Conservation (phyloP, 192 early-diverging fungal species). For the Entomortierella beljakovae region DNA sequence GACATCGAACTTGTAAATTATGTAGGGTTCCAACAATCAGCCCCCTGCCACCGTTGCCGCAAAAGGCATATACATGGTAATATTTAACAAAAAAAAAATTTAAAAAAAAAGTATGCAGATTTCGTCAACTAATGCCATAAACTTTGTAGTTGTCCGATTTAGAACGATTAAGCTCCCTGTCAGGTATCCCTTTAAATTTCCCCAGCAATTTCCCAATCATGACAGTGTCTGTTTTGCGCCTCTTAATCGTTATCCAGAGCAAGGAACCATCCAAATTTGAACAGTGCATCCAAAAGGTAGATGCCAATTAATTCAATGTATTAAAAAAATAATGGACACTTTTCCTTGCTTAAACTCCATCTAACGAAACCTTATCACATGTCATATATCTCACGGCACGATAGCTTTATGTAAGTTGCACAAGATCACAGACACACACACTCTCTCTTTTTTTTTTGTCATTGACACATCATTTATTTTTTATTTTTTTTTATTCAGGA, state of each 20-base stretch:
- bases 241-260: constrained; percentile 32
- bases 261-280: constrained; percentile 27
- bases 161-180: not conserved
- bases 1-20: not conserved
- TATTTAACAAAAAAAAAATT: not conserved
- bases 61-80: constrained; percentile 44
- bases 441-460: not conserved
- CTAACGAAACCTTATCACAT: not conserved
- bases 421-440: not conserved
- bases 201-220: constrained; percentile 21
- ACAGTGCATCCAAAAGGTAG: constrained; percentile 43
- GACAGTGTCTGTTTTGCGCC: constrained; percentile 25
- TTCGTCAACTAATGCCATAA: constrained; percentile 25
- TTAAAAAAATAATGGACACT: not conserved
- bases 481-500: constrained; percentile 18
- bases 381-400: no score
- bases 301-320: not conserved
- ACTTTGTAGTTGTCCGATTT: constrained; percentile 19
- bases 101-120: not conserved
- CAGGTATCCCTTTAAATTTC: constrained; percentile 30
- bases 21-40: constrained; percentile 35
- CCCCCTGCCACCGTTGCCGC: constrained; percentile 33
- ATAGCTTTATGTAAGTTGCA: constrained; percentile 31
- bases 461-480: not conserved
- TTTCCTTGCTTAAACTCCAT: not conserved